Evolutionary conservation across 768 basidiomycete species (phyloP).

Genomic region (Ramaria rubella): DNA sequence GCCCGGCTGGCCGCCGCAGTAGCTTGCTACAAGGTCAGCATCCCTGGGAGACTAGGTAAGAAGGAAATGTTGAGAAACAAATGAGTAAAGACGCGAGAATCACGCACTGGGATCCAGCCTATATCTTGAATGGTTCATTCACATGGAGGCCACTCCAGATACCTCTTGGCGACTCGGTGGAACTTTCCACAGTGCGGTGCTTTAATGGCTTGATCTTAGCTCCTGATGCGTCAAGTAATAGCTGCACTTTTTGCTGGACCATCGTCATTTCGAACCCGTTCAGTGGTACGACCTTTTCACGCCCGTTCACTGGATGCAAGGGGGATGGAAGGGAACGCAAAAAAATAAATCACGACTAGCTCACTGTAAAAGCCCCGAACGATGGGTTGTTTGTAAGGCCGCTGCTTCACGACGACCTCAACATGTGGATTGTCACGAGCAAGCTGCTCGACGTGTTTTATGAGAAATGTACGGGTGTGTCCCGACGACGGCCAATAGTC

Average conservation of each 20-base stretch:
- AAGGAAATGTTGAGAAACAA: neutral
- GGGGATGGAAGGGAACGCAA: slow-evolving; percentile 14
- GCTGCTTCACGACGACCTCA: slow-evolving; percentile 75
- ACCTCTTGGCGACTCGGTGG: slow-evolving; percentile 73
- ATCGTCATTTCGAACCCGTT: slow-evolving; percentile 67
- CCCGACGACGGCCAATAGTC: slow-evolving; percentile 73
- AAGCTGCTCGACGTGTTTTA: slow-evolving; percentile 52
- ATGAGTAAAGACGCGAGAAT: neutral
- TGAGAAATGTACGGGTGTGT: slow-evolving; percentile 63
- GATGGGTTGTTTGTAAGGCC: slow-evolving; percentile 70
- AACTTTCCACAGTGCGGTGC: slow-evolving; percentile 65
- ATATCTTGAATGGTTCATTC: slow-evolving; percentile 54
- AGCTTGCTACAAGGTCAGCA: no score
- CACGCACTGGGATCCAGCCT: neutral
- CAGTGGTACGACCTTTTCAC: slow-evolving; percentile 83
- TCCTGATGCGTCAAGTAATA: slow-evolving; percentile 83
- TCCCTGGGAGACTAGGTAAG: no score
- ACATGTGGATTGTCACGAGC: slow-evolving; percentile 75
- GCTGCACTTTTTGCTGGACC: slow-evolving; percentile 71
- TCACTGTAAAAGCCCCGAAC: slow-evolving; percentile 77
- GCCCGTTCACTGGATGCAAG: slow-evolving; percentile 60
- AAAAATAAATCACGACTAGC: slow-evolving; percentile 19
- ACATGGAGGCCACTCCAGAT: slow-evolving; percentile 90
- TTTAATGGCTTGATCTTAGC: slow-evolving; percentile 79
- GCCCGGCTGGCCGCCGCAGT: no score